These are phyloP conservation scores for Fonsecaea monophora DNA, from an alignment of 2,329 filamentous ascomycete genomes.

Conservation along the genomic window DNA sequence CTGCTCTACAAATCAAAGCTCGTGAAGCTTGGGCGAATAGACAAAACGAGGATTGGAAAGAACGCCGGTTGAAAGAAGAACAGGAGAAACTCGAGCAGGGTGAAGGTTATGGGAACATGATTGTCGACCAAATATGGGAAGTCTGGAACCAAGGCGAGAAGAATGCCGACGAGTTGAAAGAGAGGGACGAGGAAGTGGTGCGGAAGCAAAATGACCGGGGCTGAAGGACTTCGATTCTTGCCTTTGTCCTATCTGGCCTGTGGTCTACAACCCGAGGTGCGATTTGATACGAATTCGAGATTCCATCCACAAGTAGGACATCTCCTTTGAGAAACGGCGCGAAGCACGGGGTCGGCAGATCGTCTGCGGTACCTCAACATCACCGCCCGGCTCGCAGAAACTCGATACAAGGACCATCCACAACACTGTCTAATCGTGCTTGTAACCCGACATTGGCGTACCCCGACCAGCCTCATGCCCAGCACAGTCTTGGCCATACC, in stretches of 20 bases:
- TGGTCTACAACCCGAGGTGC: neutral
- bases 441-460: neutral
- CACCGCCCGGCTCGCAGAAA: neutral
- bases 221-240: conserved; percentile 9
- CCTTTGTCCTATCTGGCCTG: neutral
- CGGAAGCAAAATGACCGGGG: conserved; percentile 32
- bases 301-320: neutral
- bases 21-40: conserved; percentile 45
- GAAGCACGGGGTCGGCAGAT: neutral
- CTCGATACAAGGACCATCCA: neutral
- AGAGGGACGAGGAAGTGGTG: conserved; percentile 43
- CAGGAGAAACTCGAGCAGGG: conserved; percentile 47
- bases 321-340: neutral
- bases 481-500: neutral
- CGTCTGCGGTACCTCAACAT: neutral
- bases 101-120: conserved; percentile 55
- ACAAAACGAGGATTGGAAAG: conserved; percentile 49
- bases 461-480: neutral
- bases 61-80: conserved; percentile 49
- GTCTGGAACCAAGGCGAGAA: conserved; percentile 45
- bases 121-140: conserved; percentile 53
- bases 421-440: neutral
- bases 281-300: neutral
- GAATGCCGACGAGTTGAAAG: conserved; percentile 33
- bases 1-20: conserved; percentile 30